A percentile compares a stretch with the other conserved stretches of the same genome.
phyloP scores from a whole-genome alignment of 371 early-diverging fungal genomes.

The Blakeslea trispora region DNA sequence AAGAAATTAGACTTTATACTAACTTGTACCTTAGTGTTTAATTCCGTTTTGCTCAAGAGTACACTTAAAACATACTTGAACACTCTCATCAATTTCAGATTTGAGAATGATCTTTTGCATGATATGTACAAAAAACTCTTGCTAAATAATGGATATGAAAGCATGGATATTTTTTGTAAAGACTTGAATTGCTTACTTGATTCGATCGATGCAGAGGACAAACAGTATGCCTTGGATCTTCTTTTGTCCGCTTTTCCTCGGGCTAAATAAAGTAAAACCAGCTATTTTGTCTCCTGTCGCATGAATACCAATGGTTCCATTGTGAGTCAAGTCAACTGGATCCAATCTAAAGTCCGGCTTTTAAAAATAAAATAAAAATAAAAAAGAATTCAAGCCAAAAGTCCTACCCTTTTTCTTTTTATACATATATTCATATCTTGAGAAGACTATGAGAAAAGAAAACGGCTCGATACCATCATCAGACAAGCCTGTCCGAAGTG shows the following conservation, averaged over 20 bases:
- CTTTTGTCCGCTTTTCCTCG: no score
- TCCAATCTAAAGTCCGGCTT: background rate
- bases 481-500: background rate
- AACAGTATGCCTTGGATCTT: background rate
- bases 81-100: background rate
- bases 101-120: background rate
- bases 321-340: no score
- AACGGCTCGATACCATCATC: constrained; percentile 1
- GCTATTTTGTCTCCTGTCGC: background rate
- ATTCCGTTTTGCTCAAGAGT: constrained; percentile 7
- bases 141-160: background rate
- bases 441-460: background rate
- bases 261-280: no score
- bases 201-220: background rate
- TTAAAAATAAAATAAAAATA: background rate
- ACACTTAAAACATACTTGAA: constrained; percentile 3
- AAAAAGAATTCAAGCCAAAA: background rate
- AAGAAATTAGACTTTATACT: no score
- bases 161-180: background rate
- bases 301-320: background rate
- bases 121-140: background rate
- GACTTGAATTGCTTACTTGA: background rate
- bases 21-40: constrained; percentile 2
- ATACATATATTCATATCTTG: background rate
- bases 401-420: background rate